Base-by-base conservation (phyloP, 306 rosid genomes). In the Acacia crassicarpa region DNA sequence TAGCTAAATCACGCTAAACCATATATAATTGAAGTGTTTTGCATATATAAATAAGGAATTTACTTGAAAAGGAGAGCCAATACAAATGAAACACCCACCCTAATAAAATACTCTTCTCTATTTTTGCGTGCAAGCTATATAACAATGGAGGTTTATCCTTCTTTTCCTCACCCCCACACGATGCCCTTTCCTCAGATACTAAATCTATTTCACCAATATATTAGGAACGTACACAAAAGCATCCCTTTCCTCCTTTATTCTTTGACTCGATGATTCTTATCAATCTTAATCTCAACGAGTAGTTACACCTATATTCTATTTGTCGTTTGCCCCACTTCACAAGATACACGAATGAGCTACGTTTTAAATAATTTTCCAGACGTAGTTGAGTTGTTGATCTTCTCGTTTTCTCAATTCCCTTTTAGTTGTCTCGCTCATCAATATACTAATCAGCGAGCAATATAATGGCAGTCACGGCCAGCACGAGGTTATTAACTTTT, bases 391-490 rank as follows among this genome's bases (percentile, higher is more conserved):
- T 61, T 49, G 49, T 44, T 75, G 78, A 45, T 27, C 69, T 63
- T 63, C 69, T 30, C 11, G 70, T 23, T 74, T 72, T 63, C 53
- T 65, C 25, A 5, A 45, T 68, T 40, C 27, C 63, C 27, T 56
- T 56, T 25, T 56, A 25, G 16, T 46, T 68, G 81, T 75, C 35
- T 72, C 61, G 48, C 17, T 49, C n/a, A 16, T 49, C 6, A 49
- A 32, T 48, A 38, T 23, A 69, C 54, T 61, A 66, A 78, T 51
- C 30, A 74, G 65, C 74, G 14, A 65, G 17, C 68, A 68, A 78
- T 83, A 27, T 20, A 54, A 90, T 91, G 97, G 94, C 89, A 4
- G 68, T 83, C 59, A 75, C 76, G 17, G 63, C 72, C 15, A 81
- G 68, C 67, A 43, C 78, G 4, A 77, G 77, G 3, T 49, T 38